These are phyloP conservation scores for Penicillium nucicola DNA, from an alignment of 495 filamentous ascomycete species.

Conservation along the genomic window DNA sequence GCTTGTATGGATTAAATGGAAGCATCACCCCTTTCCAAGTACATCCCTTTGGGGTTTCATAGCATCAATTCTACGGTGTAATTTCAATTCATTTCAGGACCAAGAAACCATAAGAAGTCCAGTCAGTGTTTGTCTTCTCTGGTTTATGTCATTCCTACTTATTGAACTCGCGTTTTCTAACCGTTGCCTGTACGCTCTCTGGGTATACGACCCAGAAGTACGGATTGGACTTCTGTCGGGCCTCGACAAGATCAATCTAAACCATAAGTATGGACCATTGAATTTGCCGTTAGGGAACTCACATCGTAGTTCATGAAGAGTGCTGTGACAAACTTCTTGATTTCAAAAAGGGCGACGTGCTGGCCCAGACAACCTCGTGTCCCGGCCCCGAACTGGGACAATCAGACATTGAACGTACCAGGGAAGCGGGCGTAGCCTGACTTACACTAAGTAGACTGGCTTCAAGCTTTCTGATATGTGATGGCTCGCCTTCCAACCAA, in stretches of 20 bases:
- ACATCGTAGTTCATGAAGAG: constrained; percentile 9
- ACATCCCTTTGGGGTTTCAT: too few species aligned
- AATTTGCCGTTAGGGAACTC: not conserved
- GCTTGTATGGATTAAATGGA: too few species aligned
- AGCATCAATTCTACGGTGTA: too few species aligned
- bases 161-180: constrained; percentile 2
- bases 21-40: too few species aligned
- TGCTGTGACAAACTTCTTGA: constrained; percentile 21
- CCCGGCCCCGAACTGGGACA: constrained; percentile 24
- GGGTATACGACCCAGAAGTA: constrained; percentile 7
- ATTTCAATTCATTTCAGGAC: too few species aligned
- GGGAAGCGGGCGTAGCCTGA: not conserved
- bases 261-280: too few species aligned
- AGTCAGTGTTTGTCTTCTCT: not conserved
- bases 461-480: constrained; percentile 14
- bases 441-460: constrained; percentile 18
- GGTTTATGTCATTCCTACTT: not conserved
- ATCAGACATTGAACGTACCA: constrained; percentile 4
- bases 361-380: constrained; percentile 22
- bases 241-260: not conserved
- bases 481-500: constrained; percentile 14
- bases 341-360: constrained; percentile 21
- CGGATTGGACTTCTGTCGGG: not conserved
- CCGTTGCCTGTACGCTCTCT: constrained; percentile 5
- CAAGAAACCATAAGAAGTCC: too few species aligned